Percentiles rank a stretch among this genome's conserved stretches.
Conservation (phyloP, 1,139 yeast genomes). For the Insectozyma bohioensis region DNA sequence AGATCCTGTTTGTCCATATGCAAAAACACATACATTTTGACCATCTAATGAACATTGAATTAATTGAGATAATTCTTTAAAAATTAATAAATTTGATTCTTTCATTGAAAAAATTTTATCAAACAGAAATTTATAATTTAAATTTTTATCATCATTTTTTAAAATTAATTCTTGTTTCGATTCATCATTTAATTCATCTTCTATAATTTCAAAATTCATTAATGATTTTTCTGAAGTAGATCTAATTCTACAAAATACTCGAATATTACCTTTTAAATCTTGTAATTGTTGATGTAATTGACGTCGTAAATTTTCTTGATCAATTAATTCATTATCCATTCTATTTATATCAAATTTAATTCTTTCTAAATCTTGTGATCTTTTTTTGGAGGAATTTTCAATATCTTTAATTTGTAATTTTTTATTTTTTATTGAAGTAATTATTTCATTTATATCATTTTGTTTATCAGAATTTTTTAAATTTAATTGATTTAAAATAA, state of each 20-base stretch:
- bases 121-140: constrained; percentile 55
- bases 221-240: constrained; percentile 48
- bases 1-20: constrained; percentile 97
- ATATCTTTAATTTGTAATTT: neutral
- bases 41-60: constrained; percentile 93
- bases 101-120: constrained; percentile 71
- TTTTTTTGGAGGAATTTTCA: neutral
- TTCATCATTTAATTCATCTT: constrained; percentile 45
- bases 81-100: constrained; percentile 60
- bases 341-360: constrained; percentile 20
- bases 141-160: constrained; percentile 23
- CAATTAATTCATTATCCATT: constrained; percentile 15
- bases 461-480: constrained; percentile 12
- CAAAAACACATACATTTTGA: constrained; percentile 87
- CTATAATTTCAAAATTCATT: constrained; percentile 42
- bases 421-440: neutral
- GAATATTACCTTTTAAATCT: constrained; percentile 85
- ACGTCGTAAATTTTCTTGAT: constrained; percentile 44
- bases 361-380: constrained; percentile 5
- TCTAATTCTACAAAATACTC: constrained; percentile 86
- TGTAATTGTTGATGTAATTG: constrained; percentile 72
- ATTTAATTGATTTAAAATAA: constrained; percentile 8
- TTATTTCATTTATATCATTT: constrained; percentile 6
- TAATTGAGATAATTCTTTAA: constrained; percentile 82
- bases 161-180: constrained; percentile 50